Evolutionary conservation across 1,284 basidiomycete genomes (phyloP).

Genomic region (Chalciporus sp.): DNA sequence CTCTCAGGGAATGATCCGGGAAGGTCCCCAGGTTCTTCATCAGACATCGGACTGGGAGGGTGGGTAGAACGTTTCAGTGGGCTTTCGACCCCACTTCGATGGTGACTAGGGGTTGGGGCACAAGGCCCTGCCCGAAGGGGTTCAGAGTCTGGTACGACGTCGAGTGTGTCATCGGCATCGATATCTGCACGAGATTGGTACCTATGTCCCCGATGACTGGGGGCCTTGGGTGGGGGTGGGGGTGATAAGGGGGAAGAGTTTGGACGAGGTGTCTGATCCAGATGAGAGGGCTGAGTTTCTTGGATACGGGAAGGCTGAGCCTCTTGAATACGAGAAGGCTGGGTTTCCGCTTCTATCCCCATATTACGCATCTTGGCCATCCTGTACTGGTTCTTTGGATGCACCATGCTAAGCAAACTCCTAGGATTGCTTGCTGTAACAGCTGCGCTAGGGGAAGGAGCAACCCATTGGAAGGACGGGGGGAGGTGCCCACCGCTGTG

Average conservation of each 20-base stretch:
- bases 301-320: conserved; percentile 22
- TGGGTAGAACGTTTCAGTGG: conserved; percentile 21
- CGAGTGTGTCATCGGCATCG: conserved; percentile 34
- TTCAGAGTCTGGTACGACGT: conserved; percentile 62
- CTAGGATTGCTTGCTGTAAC: conserved; percentile 33
- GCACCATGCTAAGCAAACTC: conserved; percentile 33
- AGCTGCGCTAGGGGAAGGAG: conserved; percentile 15
- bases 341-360: conserved; percentile 25
- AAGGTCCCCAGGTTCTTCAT: conserved; percentile 29
- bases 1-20: conserved; percentile 36
- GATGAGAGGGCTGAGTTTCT: conserved; percentile 19
- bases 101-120: conserved; percentile 6
- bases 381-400: conserved; percentile 35
- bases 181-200: conserved; percentile 3
- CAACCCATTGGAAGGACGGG: conserved; percentile 30
- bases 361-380: conserved; percentile 29
- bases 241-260: background rate
- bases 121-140: conserved; percentile 33
- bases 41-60: conserved; percentile 30
- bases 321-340: conserved; percentile 22
- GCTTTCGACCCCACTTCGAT: conserved; percentile 6
- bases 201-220: background rate
- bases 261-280: background rate
- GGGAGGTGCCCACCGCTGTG: conserved; percentile 8
- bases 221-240: background rate